Conservation (phyloP, 352 stramenopile genomes). For the Phytophthora colocasiae region DNA sequence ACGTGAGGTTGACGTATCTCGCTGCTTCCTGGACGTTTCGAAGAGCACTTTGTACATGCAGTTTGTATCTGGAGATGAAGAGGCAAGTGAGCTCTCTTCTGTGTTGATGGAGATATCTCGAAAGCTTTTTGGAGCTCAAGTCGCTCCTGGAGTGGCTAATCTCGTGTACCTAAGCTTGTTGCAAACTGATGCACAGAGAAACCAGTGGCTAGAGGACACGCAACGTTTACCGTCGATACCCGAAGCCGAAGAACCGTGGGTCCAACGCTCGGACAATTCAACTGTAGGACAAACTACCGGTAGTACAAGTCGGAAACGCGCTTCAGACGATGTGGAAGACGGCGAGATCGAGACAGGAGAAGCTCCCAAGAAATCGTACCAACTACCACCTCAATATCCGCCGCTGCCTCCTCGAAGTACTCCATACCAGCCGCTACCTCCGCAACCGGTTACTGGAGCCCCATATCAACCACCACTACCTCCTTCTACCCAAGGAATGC, state of each 20-base stretch:
- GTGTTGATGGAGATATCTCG: conserved; percentile 65
- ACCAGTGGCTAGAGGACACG: conserved; percentile 70
- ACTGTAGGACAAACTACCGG: background rate
- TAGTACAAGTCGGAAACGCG: conserved; percentile 21
- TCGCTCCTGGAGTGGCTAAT: conserved; percentile 68
- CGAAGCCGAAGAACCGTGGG: conserved; percentile 47
- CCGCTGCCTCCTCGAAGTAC: conserved; percentile 18
- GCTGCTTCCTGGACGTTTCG: conserved; percentile 58
- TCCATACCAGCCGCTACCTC: conserved; percentile 18
- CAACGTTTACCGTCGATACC: conserved; percentile 65
- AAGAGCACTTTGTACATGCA: conserved; percentile 48
- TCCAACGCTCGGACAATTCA: conserved; percentile 7
- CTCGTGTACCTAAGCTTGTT: conserved; percentile 78
- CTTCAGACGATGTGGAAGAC: conserved; percentile 49
- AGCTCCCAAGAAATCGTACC: conserved; percentile 27
- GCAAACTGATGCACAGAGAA: conserved; percentile 43
- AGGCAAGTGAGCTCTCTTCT: conserved; percentile 49
- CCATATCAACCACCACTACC: conserved; percentile 16
- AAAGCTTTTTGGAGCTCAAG: conserved; percentile 56
- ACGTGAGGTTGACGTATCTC: conserved; percentile 28
- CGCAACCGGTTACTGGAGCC: conserved; percentile 11
- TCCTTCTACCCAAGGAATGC: conserved; percentile 14
- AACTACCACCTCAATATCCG: conserved; percentile 13
- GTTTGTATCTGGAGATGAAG: conserved; percentile 32
- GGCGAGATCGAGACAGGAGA: conserved; percentile 55